phyloP scores from a whole-genome alignment of 2,329 filamentous ascomycete genomes.

The Coleophoma crateriformis region DNA sequence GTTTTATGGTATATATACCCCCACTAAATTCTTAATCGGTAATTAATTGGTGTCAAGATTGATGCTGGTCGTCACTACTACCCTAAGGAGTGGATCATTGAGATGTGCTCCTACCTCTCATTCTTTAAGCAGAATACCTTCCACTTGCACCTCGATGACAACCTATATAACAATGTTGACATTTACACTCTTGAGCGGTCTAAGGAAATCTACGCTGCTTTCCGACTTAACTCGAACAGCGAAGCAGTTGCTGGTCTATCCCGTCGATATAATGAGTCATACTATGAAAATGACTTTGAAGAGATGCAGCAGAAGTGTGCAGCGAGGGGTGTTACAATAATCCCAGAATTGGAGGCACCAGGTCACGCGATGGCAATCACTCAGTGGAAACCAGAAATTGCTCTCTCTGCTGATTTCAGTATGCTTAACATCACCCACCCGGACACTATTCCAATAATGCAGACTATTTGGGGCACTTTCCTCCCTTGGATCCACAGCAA shows the following conservation, averaged over 20 bases:
- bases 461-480: constrained; percentile 47
- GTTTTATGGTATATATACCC: too few relatives aligned
- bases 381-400: constrained; percentile 55
- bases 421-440: constrained; percentile 50
- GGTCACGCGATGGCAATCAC: constrained; percentile 50
- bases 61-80: too few relatives aligned
- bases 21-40: too few relatives aligned
- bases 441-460: constrained; percentile 45
- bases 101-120: too few relatives aligned
- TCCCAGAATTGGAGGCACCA: constrained; percentile 55
- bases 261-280: too few relatives aligned
- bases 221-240: constrained; percentile 45
- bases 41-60: too few relatives aligned
- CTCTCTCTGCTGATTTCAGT: constrained; percentile 37
- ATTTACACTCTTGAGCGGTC: constrained; percentile 35
- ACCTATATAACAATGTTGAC: constrained; percentile 42
- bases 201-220: constrained; percentile 46
- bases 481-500: constrained; percentile 50
- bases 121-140: too few relatives aligned
- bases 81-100: too few relatives aligned
- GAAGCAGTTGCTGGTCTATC: constrained; percentile 36
- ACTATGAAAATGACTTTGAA: too few relatives aligned
- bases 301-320: constrained; percentile 19
- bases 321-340: constrained; percentile 47
- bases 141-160: constrained; percentile 48